A percentile compares a stretch with the other conserved stretches of the same genome.
Conservation (phyloP, 73 alveolate genomes). For the Paramecium tetraurelia region DNA sequence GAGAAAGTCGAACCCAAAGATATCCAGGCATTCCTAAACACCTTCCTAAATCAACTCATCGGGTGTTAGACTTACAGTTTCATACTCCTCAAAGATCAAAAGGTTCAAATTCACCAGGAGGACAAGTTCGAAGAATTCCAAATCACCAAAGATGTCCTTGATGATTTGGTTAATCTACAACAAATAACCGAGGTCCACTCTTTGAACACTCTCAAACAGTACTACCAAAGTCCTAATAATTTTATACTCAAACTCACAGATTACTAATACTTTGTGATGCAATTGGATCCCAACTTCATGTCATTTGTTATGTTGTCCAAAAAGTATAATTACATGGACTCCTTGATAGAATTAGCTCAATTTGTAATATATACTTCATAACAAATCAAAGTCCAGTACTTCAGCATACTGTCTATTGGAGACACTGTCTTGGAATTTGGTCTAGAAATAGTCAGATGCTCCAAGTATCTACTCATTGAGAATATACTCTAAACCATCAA, state of each 20-base stretch:
- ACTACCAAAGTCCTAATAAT: background rate
- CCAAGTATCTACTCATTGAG: slow-evolving; percentile 1
- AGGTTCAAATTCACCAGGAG: background rate
- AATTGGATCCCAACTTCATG: background rate
- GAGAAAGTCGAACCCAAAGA: background rate
- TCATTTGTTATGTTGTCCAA: background rate
- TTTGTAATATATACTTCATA: slow-evolving; percentile 16
- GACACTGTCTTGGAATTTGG: slow-evolving; percentile 4
- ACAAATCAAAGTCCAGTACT: background rate
- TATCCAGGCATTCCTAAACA: background rate
- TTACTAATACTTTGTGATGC: background rate
- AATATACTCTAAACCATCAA: background rate
- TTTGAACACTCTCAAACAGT: background rate
- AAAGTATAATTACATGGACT: background rate
- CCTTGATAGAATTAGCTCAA: background rate
- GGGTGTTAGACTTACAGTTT: background rate
- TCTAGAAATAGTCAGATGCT: slow-evolving; percentile 24
- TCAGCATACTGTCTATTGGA: background rate
- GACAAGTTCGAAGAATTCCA: background rate
- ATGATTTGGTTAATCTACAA: background rate
- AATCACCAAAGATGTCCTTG: background rate
- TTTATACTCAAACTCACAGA: background rate
- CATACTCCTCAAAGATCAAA: background rate
- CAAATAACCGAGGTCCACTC: background rate
- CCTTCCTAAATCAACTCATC: background rate